phyloP scores from a whole-genome alignment of 306 rosid species.

The Aeschynomene evenia region DNA sequence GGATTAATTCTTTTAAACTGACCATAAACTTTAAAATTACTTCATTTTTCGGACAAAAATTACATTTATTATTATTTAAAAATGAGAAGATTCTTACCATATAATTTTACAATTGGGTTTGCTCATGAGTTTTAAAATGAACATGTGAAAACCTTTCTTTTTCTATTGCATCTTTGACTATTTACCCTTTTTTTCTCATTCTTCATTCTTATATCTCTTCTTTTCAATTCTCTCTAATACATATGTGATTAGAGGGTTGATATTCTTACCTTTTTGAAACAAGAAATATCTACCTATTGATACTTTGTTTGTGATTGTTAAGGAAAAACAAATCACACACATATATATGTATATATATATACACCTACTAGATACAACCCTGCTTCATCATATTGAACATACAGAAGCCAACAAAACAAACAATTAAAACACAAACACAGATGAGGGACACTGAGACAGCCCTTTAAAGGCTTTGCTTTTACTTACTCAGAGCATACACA shows the following conservation, averaged over 20 bases:
- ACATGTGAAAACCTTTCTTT: background rate
- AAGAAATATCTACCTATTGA: background rate
- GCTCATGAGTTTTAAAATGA: background rate
- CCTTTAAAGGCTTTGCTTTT: conserved; percentile 44
- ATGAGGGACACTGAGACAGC: conserved; percentile 36
- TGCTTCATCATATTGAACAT: conserved; percentile 28
- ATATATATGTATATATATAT: background rate
- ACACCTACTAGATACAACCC: background rate
- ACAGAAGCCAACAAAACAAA: conserved; percentile 43
- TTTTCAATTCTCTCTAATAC: background rate
- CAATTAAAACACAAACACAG: conserved; percentile 37
- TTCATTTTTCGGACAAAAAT: too few species aligned
- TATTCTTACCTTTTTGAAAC: background rate
- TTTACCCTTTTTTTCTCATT: background rate
- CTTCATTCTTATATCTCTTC: background rate
- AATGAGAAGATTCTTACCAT: too few species aligned
- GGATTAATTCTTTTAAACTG: too few species aligned
- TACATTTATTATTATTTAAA: too few species aligned
- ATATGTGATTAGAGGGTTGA: conserved; percentile 25
- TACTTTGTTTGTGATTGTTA: conserved; percentile 22
- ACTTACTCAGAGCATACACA: conserved; percentile 50
- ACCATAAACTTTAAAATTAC: too few species aligned
- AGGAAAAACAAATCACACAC: conserved; percentile 31
- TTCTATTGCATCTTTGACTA: background rate
- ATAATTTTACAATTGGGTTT: too few species aligned